Percentiles rank a stretch among this genome's conserved stretches.
These are phyloP conservation scores for Pseudonitzschia multiseries DNA, from an alignment of 108 stramenopile genomes.

Conservation along the genomic window DNA sequence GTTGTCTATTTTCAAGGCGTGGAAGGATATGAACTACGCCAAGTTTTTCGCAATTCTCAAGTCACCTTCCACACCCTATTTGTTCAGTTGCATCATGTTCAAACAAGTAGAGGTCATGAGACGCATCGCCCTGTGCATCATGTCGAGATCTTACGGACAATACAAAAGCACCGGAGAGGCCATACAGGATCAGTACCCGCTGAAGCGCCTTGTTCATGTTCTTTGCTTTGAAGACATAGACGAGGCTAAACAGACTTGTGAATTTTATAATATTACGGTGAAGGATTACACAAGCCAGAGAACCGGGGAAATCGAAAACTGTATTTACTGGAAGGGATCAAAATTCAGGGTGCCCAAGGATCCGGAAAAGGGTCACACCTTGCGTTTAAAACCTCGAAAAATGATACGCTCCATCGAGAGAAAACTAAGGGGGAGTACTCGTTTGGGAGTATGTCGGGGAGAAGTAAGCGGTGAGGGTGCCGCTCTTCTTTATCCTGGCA, in stretches of 20 bases:
- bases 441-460: constrained; percentile 83
- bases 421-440: constrained; percentile 76
- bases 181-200: constrained; percentile 78
- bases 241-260: constrained; percentile 74
- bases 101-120: constrained; percentile 88
- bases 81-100: constrained; percentile 86
- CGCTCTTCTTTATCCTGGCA: constrained; percentile 30
- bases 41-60: constrained; percentile 76
- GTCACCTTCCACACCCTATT: constrained; percentile 71
- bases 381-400: constrained; percentile 72
- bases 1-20: constrained; percentile 77
- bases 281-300: constrained; percentile 34
- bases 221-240: constrained; percentile 82
- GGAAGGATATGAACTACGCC: constrained; percentile 82
- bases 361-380: constrained; percentile 62
- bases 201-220: constrained; percentile 55
- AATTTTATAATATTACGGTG: constrained; percentile 78
- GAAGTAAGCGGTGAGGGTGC: constrained; percentile 75
- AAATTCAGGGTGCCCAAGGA: constrained; percentile 75
- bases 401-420: constrained; percentile 84
- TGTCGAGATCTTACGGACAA: constrained; percentile 78
- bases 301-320: constrained; percentile 21
- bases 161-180: constrained; percentile 66
- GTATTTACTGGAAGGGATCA: constrained; percentile 68
- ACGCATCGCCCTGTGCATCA: constrained; percentile 70